Percentiles rank a stretch among this genome's conserved stretches.
Conservation (phyloP, 1,284 basidiomycete species). For the Cryptococcus hybrid region DNA sequence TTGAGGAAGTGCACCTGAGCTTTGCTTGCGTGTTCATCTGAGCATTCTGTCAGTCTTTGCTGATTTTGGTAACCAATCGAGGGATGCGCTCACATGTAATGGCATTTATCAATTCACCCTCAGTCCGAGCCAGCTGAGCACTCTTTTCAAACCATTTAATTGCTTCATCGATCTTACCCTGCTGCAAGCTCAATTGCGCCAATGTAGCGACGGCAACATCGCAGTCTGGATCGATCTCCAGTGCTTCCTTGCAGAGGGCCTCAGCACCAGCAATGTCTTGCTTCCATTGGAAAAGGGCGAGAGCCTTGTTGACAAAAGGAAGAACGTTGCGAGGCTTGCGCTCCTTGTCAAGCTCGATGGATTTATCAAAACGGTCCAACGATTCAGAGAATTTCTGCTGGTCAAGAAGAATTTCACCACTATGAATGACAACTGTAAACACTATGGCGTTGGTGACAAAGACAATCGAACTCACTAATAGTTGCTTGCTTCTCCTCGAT, state of each 20-base stretch:
- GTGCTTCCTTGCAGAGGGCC: constrained; percentile 79
- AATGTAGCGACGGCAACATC: constrained; percentile 96
- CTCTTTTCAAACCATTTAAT: constrained; percentile 84
- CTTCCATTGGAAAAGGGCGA: constrained; percentile 94
- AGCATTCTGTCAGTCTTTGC: background rate
- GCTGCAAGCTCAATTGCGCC: constrained; percentile 90
- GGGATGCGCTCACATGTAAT: constrained; percentile 72
- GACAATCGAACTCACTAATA: constrained; percentile 68
- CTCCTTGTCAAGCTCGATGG: constrained; percentile 80
- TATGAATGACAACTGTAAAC: constrained; percentile 43
- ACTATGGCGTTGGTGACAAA: background rate
- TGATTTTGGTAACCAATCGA: background rate
- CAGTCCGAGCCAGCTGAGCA: constrained; percentile 82
- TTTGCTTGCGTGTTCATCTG: constrained; percentile 63
- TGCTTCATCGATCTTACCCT: constrained; percentile 83
- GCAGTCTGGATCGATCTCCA: constrained; percentile 86
- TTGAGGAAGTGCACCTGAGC: constrained; percentile 78
- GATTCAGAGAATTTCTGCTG: constrained; percentile 88
- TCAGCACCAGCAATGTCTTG: constrained; percentile 84
- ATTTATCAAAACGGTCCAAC: constrained; percentile 91
- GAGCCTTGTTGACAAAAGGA: constrained; percentile 95
- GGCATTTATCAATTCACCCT: constrained; percentile 84
- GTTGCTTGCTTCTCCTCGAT: constrained; percentile 80
- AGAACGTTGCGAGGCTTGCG: constrained; percentile 74
- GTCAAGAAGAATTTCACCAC: constrained; percentile 92